Conservation (phyloP, 352 stramenopile genomes). For the Phytophthora tubulina region DNA sequence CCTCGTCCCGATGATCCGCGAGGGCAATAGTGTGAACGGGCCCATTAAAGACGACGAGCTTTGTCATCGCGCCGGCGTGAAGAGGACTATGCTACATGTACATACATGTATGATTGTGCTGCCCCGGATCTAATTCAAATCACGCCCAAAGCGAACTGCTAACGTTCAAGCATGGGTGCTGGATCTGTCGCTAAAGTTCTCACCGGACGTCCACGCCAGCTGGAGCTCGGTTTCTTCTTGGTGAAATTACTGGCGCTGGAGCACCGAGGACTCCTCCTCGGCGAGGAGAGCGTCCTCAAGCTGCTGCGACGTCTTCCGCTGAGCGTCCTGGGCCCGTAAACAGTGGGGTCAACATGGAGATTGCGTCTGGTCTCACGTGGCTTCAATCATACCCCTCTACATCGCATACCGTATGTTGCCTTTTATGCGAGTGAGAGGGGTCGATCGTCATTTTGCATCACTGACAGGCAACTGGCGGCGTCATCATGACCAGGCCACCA, state of each 20-base stretch:
- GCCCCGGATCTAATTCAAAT: neutral
- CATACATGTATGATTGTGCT: too few species aligned
- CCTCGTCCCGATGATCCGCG: neutral
- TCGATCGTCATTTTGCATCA: constrained; percentile 16
- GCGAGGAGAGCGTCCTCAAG: neutral
- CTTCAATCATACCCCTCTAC: constrained; percentile 13
- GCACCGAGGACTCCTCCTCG: neutral
- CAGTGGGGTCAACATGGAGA: constrained; percentile 6
- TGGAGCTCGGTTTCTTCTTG: neutral
- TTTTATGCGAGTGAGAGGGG: constrained; percentile 22
- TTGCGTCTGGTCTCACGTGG: constrained; percentile 18
- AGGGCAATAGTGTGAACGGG: too few species aligned
- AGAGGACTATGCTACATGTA: neutral
- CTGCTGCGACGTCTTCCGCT: neutral
- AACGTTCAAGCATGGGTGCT: neutral
- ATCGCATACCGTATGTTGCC: constrained; percentile 14
- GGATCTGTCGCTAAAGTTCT: neutral
- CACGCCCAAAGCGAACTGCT: neutral
- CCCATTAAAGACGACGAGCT: neutral
- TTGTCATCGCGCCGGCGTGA: neutral
- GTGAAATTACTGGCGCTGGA: constrained; percentile 1
- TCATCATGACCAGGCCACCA: neutral
- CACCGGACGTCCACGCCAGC: neutral
- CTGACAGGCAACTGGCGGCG: too few species aligned
- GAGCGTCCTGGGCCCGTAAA: constrained; percentile 10